These are phyloP conservation scores for Calonectria pseudoreteaudii DNA, from an alignment of 2,329 filamentous ascomycete genomes.

Conservation along the genomic window DNA sequence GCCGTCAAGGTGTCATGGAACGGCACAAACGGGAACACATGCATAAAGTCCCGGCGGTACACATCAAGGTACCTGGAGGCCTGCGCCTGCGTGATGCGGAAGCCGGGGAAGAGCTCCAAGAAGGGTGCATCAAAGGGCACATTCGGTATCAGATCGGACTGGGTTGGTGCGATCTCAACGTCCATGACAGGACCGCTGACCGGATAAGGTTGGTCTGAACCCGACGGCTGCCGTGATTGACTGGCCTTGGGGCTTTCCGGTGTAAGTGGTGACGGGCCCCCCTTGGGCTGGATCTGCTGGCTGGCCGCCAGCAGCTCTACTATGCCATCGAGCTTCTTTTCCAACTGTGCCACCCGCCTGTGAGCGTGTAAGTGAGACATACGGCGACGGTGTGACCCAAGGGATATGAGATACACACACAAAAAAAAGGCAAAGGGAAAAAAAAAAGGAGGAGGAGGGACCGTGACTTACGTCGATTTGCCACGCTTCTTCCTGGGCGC, in stretches of 20 bases:
- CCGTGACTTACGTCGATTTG: slow-evolving; percentile 48
- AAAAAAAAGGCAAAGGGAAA: background rate
- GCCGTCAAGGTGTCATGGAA: slow-evolving; percentile 41
- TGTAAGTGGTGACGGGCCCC: slow-evolving; percentile 36
- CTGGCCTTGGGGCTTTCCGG: slow-evolving; percentile 38
- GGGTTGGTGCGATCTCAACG: background rate
- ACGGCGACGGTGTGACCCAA: background rate
- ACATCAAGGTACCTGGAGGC: slow-evolving; percentile 47
- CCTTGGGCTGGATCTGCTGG: slow-evolving; percentile 40
- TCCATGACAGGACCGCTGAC: background rate
- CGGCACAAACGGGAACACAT: slow-evolving; percentile 54
- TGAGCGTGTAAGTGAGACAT: slow-evolving; percentile 1
- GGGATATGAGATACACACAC: background rate
- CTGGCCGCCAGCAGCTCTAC: slow-evolving; percentile 51
- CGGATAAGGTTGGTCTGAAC: background rate
- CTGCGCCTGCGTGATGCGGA: slow-evolving; percentile 48
- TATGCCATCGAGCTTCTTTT: slow-evolving; percentile 55
- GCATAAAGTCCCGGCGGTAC: slow-evolving; percentile 49
- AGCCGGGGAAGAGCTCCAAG: slow-evolving; percentile 49
- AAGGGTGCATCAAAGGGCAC: slow-evolving; percentile 15
- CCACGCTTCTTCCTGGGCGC: slow-evolving; percentile 50
- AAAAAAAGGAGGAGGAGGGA: background rate
- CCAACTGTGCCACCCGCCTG: slow-evolving; percentile 52
- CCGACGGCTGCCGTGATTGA: background rate
- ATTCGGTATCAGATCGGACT: background rate